Conservation (phyloP, 2,329 filamentous ascomycete species). For the Xylaria sp. region DNA sequence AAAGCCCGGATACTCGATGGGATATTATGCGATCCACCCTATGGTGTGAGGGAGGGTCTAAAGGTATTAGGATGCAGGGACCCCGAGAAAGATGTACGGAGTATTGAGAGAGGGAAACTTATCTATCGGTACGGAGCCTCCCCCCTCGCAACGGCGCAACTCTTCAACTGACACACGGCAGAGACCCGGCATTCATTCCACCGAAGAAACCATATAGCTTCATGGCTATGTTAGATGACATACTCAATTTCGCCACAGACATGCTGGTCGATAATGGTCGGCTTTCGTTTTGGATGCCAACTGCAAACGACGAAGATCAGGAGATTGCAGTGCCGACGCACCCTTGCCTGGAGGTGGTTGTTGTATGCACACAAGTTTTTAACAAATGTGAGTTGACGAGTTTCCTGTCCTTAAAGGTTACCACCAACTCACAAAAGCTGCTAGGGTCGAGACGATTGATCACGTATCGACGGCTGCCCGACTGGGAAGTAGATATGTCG, state of each 20-base stretch:
- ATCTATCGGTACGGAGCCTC: conserved; percentile 71
- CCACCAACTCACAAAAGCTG: conserved; percentile 33
- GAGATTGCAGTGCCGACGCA: conserved; percentile 83
- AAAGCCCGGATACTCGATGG: conserved; percentile 73
- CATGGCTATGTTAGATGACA: conserved; percentile 87
- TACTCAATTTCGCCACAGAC: conserved; percentile 81
- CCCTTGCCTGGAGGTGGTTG: conserved; percentile 77
- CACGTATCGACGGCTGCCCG: conserved; percentile 80
- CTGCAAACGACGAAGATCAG: conserved; percentile 80
- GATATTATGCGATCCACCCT: conserved; percentile 95
- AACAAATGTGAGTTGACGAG: conserved; percentile 76
- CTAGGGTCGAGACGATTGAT: conserved; percentile 88
- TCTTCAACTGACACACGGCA: conserved; percentile 31
- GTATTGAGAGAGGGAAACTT: conserved; percentile 75
- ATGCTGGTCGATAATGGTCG: conserved; percentile 83
- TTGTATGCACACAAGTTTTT: conserved; percentile 85
- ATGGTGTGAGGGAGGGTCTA: conserved; percentile 91
- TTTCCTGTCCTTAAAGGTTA: neutral
- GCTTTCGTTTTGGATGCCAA: conserved; percentile 97
- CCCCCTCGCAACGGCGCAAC: neutral
- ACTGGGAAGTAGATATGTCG: conserved; percentile 63
- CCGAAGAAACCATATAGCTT: conserved; percentile 96
- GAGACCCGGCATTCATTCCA: conserved; percentile 56
- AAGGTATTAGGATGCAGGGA: conserved; percentile 85
- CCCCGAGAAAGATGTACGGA: conserved; percentile 66